A percentile compares a stretch with the other conserved stretches of the same genome.
These are phyloP conservation scores for Vigna mungo DNA, from an alignment of 306 rosid genomes.

Conservation along the genomic window DNA sequence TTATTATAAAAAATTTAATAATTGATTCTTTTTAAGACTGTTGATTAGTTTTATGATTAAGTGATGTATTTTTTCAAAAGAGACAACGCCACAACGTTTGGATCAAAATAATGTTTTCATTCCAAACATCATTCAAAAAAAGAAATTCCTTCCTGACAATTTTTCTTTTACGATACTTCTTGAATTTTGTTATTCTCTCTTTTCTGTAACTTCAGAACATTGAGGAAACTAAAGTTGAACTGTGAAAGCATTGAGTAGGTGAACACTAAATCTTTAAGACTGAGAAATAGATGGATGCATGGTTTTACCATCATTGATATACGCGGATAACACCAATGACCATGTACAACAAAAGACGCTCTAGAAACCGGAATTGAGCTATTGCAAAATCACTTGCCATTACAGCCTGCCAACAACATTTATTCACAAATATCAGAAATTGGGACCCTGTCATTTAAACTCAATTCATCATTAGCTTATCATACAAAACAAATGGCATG, in stretches of 20 bases:
- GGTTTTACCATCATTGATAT: constrained; percentile 90
- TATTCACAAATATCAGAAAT: constrained; percentile 31
- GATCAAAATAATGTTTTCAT: too few species aligned
- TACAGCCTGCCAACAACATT: constrained; percentile 67
- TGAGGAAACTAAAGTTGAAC: too few species aligned
- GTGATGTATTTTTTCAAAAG: background rate
- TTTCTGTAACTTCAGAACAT: too few species aligned
- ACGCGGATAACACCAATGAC: constrained; percentile 93
- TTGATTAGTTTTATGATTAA: background rate
- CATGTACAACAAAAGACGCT: constrained; percentile 87
- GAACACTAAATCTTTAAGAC: too few species aligned
- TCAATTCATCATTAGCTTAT: constrained; percentile 12
- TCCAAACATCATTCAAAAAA: too few species aligned
- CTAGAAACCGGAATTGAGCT: constrained; percentile 82
- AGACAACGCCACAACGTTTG: background rate
- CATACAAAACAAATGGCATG: background rate
- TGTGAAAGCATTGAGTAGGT: too few species aligned
- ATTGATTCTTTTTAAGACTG: background rate
- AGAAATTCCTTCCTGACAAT: too few species aligned
- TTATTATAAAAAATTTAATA: background rate
- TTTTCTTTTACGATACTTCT: too few species aligned
- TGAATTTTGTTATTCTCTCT: too few species aligned
- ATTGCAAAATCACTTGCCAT: constrained; percentile 94
- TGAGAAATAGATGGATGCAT: constrained; percentile 32
- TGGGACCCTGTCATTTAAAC: background rate